A percentile compares a stretch with the other conserved stretches of the same genome.
phyloP scores from a whole-genome alignment of 768 basidiomycete species.

The Paxillus ammoniavirescens region DNA sequence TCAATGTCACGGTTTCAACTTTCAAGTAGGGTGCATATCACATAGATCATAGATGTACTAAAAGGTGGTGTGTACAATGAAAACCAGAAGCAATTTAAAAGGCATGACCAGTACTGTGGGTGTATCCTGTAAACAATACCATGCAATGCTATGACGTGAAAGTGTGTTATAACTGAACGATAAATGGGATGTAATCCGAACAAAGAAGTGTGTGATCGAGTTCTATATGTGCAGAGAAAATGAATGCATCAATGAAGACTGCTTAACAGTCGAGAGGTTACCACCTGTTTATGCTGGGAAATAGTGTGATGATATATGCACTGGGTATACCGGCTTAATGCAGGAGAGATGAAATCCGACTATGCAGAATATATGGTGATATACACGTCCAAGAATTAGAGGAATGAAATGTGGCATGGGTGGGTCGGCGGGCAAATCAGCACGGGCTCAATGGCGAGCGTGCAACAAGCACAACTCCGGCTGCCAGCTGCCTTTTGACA shows the following conservation, averaged over 20 bases:
- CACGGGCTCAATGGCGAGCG: constrained; percentile 10
- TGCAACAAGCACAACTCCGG: constrained; percentile 57
- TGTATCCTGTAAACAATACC: neutral
- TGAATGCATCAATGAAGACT: neutral
- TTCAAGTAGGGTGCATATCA: no score
- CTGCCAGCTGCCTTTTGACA: constrained; percentile 80
- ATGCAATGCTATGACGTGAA: constrained; percentile 15
- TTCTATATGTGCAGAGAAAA: neutral
- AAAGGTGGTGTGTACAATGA: neutral
- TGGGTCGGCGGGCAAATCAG: neutral
- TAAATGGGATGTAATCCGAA: constrained; percentile 9
- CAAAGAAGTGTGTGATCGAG: neutral
- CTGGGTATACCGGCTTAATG: neutral
- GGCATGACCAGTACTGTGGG: no score
- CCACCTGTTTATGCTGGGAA: neutral
- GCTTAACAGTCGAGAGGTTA: neutral
- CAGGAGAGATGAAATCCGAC: neutral
- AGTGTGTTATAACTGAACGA: constrained; percentile 6
- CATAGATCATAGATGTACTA: no score
- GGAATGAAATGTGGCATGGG: neutral
- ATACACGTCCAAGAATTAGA: neutral
- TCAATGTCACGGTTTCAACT: no score
- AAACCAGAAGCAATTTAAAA: no score
- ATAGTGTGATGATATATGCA: neutral
- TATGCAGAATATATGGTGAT: neutral